Percentiles rank a stretch among this genome's conserved stretches.
phyloP scores from a whole-genome alignment of 352 stramenopile species.

The Pythium dissimile region DNA sequence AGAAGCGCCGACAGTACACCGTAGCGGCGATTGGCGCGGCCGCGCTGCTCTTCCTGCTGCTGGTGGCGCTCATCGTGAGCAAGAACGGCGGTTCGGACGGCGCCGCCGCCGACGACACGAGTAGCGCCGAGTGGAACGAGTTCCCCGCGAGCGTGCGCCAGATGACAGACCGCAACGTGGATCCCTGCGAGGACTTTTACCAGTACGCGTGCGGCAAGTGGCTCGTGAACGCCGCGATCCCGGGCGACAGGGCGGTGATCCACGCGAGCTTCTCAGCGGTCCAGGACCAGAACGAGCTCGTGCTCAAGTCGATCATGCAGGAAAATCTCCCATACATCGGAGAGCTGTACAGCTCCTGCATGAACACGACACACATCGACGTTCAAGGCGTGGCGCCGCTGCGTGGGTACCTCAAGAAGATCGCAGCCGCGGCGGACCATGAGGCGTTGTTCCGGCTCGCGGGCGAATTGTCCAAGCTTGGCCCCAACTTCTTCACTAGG shows the following conservation, averaged over 20 bases:
- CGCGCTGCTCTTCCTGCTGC: conserved; percentile 20
- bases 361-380: conserved; percentile 41
- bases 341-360: conserved; percentile 38
- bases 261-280: conserved; percentile 30
- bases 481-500: conserved; percentile 77
- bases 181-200: conserved; percentile 43
- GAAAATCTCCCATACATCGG: conserved; percentile 34
- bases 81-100: background rate
- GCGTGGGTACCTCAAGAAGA: conserved; percentile 27
- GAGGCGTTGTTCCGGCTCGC: conserved; percentile 45
- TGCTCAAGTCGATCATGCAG: conserved; percentile 33
- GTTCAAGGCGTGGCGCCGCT: conserved; percentile 35
- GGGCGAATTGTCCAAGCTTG: conserved; percentile 45
- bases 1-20: conserved; percentile 25
- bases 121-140: conserved; percentile 15
- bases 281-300: conserved; percentile 31
- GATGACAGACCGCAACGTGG: conserved; percentile 27
- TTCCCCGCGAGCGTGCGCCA: conserved; percentile 18
- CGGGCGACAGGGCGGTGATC: conserved; percentile 22
- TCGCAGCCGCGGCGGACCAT: conserved; percentile 32
- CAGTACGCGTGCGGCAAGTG: conserved; percentile 37
- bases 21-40: conserved; percentile 7
- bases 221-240: conserved; percentile 29
- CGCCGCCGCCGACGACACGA: background rate
- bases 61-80: conserved; percentile 20